phyloP scores from a whole-genome alignment of 2,329 filamentous ascomycete species.

The Teratosphaeria epicoccoides region DNA sequence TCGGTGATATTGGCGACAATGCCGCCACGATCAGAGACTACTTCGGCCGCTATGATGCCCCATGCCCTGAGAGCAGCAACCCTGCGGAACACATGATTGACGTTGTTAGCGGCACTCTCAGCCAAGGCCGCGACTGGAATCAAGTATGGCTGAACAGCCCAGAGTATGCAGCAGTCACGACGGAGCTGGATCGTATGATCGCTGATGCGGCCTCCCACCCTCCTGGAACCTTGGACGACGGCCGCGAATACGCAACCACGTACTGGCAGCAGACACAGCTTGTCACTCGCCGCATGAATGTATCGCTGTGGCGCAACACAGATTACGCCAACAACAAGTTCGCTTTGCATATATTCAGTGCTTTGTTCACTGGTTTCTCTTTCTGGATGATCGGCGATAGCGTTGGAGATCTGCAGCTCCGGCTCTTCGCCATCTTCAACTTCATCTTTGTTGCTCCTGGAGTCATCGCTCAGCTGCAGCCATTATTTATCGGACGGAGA shows the following conservation, averaged over 20 bases:
- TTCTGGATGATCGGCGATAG: slow-evolving; percentile 71
- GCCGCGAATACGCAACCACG: slow-evolving; percentile 75
- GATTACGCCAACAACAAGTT: slow-evolving; percentile 84
- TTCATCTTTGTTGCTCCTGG: slow-evolving; percentile 71
- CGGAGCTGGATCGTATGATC: slow-evolving; percentile 51
- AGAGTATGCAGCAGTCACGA: slow-evolving; percentile 57
- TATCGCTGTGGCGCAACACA: slow-evolving; percentile 73
- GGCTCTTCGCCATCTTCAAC: slow-evolving; percentile 84
- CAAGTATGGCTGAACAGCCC: slow-evolving; percentile 67
- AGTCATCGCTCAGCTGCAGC: slow-evolving; percentile 73
- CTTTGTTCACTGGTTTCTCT: slow-evolving; percentile 65
- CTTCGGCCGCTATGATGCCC: slow-evolving; percentile 27
- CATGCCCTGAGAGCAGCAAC: slow-evolving; percentile 50
- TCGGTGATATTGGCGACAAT: slow-evolving; percentile 71
- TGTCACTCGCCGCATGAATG: slow-evolving; percentile 61
- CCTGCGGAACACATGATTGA: slow-evolving; percentile 74
- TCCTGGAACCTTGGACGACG: slow-evolving; percentile 38
- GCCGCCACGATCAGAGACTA: slow-evolving; percentile 56
- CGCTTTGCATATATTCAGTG: slow-evolving; percentile 73
- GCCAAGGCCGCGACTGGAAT: slow-evolving; percentile 63
- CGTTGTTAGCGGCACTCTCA: slow-evolving; percentile 64
- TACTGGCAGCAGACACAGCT: slow-evolving; percentile 66
- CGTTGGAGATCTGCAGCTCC: slow-evolving; percentile 67
- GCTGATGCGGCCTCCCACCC: slow-evolving; percentile 49
- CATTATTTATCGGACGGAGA: slow-evolving; percentile 48